phyloP scores from a whole-genome alignment of 179 eudicot species.

The Patellifolia procumbens region DNA sequence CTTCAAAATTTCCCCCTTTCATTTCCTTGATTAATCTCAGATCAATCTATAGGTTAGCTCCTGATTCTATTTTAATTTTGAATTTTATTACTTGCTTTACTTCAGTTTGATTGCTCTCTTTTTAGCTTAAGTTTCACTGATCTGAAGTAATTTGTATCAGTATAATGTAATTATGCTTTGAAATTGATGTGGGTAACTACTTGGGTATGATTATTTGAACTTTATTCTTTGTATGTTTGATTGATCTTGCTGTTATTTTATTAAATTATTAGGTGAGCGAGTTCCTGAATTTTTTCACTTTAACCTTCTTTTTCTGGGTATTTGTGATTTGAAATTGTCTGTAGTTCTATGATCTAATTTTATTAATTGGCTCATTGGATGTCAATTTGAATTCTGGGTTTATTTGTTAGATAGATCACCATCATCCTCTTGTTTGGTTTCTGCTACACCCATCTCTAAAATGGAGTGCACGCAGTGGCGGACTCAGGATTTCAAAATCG shows the following conservation, averaged over 20 bases:
- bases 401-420: not conserved
- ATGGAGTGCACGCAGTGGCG: no score
- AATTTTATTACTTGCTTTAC: not conserved
- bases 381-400: not conserved
- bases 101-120: not conserved
- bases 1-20: not conserved
- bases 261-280: not conserved
- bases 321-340: not conserved
- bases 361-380: no score
- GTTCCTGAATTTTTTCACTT: not conserved
- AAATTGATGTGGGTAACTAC: conserved; percentile 8
- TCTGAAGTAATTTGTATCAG: conserved; percentile 19
- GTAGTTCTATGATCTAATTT: conserved; percentile 1
- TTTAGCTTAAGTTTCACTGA: conserved; percentile 26
- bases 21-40: not conserved
- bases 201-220: conserved; percentile 4
- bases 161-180: conserved; percentile 8
- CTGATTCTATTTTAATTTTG: not conserved
- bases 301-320: not conserved
- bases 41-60: conserved; percentile 15
- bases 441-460: not conserved
- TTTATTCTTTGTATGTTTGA: conserved; percentile 18
- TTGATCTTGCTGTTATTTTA: not conserved
- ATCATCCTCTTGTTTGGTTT: not conserved
- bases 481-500: no score